Base-by-base conservation (phyloP, 768 basidiomycete species). In the Naganishia antarctica region DNA sequence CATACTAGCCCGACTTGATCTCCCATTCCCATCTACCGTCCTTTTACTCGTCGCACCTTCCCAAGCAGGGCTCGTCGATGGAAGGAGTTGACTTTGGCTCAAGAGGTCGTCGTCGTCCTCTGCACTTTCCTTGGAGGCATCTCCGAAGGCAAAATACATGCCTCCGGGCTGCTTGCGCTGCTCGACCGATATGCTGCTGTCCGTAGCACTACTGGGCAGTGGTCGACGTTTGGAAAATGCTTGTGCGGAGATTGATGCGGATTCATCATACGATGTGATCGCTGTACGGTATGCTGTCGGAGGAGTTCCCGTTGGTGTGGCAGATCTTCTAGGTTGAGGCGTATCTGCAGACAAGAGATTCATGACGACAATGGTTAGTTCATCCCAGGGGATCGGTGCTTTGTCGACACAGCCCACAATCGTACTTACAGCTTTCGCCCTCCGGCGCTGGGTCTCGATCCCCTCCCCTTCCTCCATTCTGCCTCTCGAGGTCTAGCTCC, bases 1-100 rank as follows among this genome's bases (percentile, higher is more conserved):
- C 50, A 51, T 51, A 31, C 32, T 53, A n/a, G 49, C 50, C 25
- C 49, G 37, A 34, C 62, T 57, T 28, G 62, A 41, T n/a, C 62
- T 53, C 43, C 26, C 34, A n/a, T 29, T 32, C 15, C 32, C 40
- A 32, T 51, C 50, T 57, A 29, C 41, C 0, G 32, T 11, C n/a
- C 40, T 32, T 26, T 41, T 37, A 26, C 37, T 51, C 34, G 40
- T n/a, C 12, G n/a, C 37, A 13, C 62, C 49, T 41, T 28, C 49
- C 40, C 41, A 63, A 8, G 21, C 49, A 15, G 40, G 62, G 41
- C 40, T 63, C 50, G 40, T 51, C 32, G 34, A 41, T 18, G 32
- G 49, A n/a, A 43, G 49, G 13, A 43, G 40, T 41, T 62, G 61
- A 50, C 31, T 43, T 31, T 51, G 37, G 26, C 41, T 43, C 16